Percentiles rank a stretch among this genome's conserved stretches.
These are phyloP conservation scores for Macrophomina tecta DNA, from an alignment of 2,329 filamentous ascomycete genomes.

Conservation along the genomic window DNA sequence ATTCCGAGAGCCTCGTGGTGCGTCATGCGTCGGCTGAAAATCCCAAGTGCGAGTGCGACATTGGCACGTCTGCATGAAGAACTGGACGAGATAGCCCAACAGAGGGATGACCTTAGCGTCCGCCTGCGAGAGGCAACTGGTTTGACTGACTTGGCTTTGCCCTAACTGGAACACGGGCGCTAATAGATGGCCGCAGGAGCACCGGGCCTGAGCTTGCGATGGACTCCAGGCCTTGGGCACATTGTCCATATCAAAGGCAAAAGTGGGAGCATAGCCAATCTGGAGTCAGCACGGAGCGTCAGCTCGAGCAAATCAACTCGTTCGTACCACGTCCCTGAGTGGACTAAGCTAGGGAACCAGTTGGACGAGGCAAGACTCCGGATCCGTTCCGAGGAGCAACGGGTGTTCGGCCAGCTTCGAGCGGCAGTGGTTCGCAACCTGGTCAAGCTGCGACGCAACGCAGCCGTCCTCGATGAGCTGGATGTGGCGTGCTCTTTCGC, in stretches of 20 bases:
- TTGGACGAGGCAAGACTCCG: conserved; percentile 79
- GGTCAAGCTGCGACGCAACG: conserved; percentile 85
- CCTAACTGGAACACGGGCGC: conserved; percentile 28
- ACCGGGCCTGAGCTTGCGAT: conserved; percentile 76
- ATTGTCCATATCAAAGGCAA: conserved; percentile 90
- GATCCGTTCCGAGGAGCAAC: conserved; percentile 83
- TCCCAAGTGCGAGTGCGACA: conserved; percentile 64
- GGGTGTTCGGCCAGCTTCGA: conserved; percentile 77
- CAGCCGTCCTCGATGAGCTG: conserved; percentile 88
- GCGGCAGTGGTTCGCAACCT: conserved; percentile 79
- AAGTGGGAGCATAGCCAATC: conserved; percentile 59
- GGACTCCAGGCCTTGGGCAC: conserved; percentile 86
- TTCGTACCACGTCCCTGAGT: conserved; percentile 82
- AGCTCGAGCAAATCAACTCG: conserved; percentile 83
- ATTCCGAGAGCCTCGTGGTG: conserved; percentile 21
- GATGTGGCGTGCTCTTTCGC: conserved; percentile 91
- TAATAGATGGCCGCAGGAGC: conserved; percentile 46
- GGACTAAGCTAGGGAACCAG: conserved; percentile 79
- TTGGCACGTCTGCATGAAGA: conserved; percentile 72
- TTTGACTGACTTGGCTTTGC: conserved; percentile 22
- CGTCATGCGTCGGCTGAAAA: conserved; percentile 25
- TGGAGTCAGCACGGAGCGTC: conserved; percentile 61
- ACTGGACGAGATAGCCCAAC: conserved; percentile 64
- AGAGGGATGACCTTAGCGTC: conserved; percentile 67
- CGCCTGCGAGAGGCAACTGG: conserved; percentile 66